phyloP scores from a whole-genome alignment of 179 eudicot genomes.

The Heliamphora pulchella region DNA sequence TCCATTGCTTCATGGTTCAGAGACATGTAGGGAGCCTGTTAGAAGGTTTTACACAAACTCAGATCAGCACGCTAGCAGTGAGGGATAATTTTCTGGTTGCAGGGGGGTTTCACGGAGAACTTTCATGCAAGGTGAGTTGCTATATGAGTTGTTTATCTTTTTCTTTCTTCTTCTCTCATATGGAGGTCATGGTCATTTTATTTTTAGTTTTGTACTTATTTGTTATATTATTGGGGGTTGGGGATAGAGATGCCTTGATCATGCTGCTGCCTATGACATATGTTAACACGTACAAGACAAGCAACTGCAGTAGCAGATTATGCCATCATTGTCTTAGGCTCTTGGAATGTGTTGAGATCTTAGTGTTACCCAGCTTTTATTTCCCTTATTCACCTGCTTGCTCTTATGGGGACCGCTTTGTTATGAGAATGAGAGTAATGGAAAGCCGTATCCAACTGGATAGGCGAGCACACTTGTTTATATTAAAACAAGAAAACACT shows the following conservation, averaged over 20 bases:
- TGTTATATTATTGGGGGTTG: background rate
- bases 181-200: background rate
- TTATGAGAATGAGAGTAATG: too few species aligned
- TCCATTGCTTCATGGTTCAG: slow-evolving; percentile 27
- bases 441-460: too few species aligned
- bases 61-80: slow-evolving; percentile 74
- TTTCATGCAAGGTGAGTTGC: slow-evolving; percentile 62
- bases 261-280: background rate
- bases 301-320: background rate
- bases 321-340: background rate
- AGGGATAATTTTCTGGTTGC: slow-evolving; percentile 68
- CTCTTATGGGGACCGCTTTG: too few species aligned
- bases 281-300: background rate
- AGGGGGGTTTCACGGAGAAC: slow-evolving; percentile 90
- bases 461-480: too few species aligned
- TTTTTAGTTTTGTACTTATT: background rate
- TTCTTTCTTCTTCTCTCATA: too few species aligned
- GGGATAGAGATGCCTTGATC: background rate
- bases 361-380: too few species aligned
- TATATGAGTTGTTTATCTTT: background rate
- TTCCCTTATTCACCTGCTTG: too few species aligned
- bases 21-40: slow-evolving; percentile 63
- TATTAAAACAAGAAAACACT: too few species aligned
- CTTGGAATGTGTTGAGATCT: too few species aligned
- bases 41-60: slow-evolving; percentile 85